Percentiles rank a stretch among this genome's conserved stretches.
Conservation (phyloP, 257 asterid species). For the Solanum piurae region DNA sequence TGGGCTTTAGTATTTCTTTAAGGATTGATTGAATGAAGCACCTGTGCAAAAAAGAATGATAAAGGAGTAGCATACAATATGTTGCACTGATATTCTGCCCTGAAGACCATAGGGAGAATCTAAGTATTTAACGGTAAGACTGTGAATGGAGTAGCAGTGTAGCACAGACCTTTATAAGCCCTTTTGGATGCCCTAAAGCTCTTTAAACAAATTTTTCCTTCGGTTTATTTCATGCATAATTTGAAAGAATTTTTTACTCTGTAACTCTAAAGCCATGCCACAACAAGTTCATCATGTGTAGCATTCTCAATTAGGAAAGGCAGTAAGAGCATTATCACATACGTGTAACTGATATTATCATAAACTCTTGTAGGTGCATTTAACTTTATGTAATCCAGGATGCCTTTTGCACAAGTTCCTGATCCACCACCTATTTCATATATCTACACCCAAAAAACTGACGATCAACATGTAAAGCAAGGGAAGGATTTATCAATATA, state of each 20-base stretch:
- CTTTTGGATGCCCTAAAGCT: background rate
- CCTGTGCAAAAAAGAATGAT: background rate
- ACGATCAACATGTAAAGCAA: background rate
- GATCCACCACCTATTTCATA: conserved; percentile 99
- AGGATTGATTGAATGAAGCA: conserved; percentile 1
- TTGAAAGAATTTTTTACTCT: background rate
- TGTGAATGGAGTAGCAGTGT: background rate
- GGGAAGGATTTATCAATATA: background rate
- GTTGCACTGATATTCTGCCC: background rate
- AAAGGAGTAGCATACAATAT: background rate
- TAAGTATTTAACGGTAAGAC: background rate
- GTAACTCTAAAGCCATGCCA: background rate
- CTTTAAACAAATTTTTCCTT: background rate
- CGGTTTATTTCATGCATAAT: background rate
- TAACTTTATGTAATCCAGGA: conserved; percentile 87
- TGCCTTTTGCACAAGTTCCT: conserved; percentile 97
- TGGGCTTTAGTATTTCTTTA: background rate
- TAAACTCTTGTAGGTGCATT: conserved; percentile 95
- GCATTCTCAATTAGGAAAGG: background rate
- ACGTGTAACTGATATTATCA: conserved; percentile 74
- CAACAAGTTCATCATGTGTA: background rate
- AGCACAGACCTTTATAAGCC: background rate
- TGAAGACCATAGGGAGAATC: background rate
- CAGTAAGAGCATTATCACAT: conserved; percentile 16
- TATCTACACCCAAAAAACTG: conserved; percentile 45